Evolutionary conservation across 345 rosid genomes (phyloP).

Genomic region (Syzygium aqueum): DNA sequence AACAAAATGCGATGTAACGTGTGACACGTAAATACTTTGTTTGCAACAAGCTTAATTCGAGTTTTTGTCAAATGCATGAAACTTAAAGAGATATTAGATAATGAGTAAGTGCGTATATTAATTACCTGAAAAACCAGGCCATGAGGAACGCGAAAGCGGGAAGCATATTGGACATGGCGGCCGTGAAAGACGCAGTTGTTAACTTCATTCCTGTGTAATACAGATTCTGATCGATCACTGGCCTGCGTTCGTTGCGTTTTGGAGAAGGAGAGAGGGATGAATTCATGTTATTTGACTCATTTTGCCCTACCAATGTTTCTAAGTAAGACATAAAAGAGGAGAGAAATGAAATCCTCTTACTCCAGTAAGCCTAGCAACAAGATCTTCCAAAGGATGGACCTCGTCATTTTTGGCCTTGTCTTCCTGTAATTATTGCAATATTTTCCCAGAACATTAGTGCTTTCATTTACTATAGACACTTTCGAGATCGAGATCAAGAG

Average conservation of each 20-base stretch:
- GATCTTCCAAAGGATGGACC: conserved; percentile 54
- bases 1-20: not conserved
- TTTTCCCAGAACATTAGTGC: not conserved
- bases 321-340: not conserved
- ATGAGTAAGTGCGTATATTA: not conserved
- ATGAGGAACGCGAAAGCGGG: conserved; percentile 82
- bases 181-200: conserved; percentile 74
- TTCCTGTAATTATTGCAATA: conserved; percentile 33
- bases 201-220: conserved; percentile 78
- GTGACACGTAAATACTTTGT: not conserved
- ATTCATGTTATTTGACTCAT: not conserved
- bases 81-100: not conserved
- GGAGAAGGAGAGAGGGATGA: not conserved
- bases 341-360: conserved; percentile 30
- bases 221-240: conserved; percentile 54
- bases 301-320: not conserved
- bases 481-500: not conserved
- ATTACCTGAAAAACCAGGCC: conserved; percentile 77
- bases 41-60: not conserved
- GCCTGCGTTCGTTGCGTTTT: conserved; percentile 17
- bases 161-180: conserved; percentile 70
- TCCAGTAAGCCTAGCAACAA: conserved; percentile 57
- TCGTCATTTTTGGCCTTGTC: conserved; percentile 71
- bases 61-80: not conserved
- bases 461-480: not conserved